Conservation (phyloP, 2,329 filamentous ascomycete genomes). For the Xylariaceae sp. region DNA sequence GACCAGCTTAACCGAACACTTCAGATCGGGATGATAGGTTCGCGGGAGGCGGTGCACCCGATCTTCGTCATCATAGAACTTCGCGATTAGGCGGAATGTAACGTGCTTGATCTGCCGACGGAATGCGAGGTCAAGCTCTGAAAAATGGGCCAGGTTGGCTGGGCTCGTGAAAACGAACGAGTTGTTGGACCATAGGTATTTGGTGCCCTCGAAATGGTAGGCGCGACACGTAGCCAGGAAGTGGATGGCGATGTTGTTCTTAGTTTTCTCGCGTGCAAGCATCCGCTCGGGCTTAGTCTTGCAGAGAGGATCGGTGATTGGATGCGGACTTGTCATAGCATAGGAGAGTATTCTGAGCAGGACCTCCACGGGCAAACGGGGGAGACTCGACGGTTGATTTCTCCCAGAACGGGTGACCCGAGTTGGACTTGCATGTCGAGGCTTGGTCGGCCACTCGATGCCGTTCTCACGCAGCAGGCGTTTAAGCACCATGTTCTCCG, state of each 20-base stretch:
- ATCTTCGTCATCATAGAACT: conserved; percentile 50
- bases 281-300: conserved; percentile 40
- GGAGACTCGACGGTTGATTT: conserved; percentile 29
- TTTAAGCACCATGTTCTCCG: conserved; percentile 48
- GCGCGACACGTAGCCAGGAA: conserved; percentile 49
- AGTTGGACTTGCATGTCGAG: conserved; percentile 16
- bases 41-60: conserved; percentile 38
- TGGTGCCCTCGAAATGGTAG: conserved; percentile 45
- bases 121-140: conserved; percentile 39
- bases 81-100: conserved; percentile 49
- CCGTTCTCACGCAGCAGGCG: conserved; percentile 47
- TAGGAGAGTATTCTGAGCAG: conserved; percentile 48
- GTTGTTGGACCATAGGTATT: conserved; percentile 48
- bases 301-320: conserved; percentile 52
- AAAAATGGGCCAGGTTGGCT: conserved; percentile 45
- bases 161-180: conserved; percentile 51
- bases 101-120: conserved; percentile 42
- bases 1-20: conserved; percentile 38
- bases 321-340: conserved; percentile 43
- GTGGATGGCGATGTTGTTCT: conserved; percentile 47
- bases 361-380: conserved; percentile 48
- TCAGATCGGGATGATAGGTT: conserved; percentile 41
- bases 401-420: conserved; percentile 30
- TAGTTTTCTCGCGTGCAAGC: conserved; percentile 38
- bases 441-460: conserved; percentile 45